A percentile compares a stretch with the other conserved stretches of the same genome.
phyloP scores from a whole-genome alignment of 176 grass and related monocot species.

The Thalia dealbata region DNA sequence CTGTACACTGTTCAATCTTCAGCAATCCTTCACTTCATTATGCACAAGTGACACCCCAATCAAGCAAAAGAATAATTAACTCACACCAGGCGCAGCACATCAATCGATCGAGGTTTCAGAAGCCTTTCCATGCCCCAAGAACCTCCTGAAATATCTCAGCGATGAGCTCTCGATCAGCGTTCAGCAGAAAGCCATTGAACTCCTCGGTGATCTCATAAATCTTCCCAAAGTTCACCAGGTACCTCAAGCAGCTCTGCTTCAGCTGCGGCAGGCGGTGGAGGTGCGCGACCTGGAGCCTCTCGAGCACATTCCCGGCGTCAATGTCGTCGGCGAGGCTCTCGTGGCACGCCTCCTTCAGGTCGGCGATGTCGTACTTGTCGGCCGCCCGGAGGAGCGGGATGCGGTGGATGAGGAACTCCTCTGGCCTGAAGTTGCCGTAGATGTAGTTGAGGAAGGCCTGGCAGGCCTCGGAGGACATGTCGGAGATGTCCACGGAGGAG shows the following conservation, averaged over 20 bases:
- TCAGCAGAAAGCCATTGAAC: constrained; percentile 55
- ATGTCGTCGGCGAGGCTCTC: constrained; percentile 82
- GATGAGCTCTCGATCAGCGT: constrained; percentile 69
- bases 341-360: constrained; percentile 82
- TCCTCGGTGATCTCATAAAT: constrained; percentile 82
- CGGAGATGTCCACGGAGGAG: constrained; percentile 64
- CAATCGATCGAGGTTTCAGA: constrained; percentile 17
- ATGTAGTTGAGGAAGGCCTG: constrained; percentile 84
- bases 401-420: constrained; percentile 66
- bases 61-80: constrained; percentile 2
- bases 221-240: constrained; percentile 87
- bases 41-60: neutral
- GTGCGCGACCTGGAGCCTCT: constrained; percentile 61
- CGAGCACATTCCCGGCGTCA: constrained; percentile 54
- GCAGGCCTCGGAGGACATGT: constrained; percentile 70
- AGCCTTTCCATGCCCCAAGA: constrained; percentile 69
- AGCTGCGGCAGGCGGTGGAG: constrained; percentile 49
- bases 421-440: constrained; percentile 44
- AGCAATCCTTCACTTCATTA: neutral
- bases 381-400: constrained; percentile 67
- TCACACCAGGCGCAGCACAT: neutral
- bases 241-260: constrained; percentile 66
- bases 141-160: constrained; percentile 73
- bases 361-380: constrained; percentile 79
- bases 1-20: neutral